These are phyloP conservation scores for Aspergillus arachidicola DNA, from an alignment of 2,329 filamentous ascomycete genomes.

Conservation along the genomic window DNA sequence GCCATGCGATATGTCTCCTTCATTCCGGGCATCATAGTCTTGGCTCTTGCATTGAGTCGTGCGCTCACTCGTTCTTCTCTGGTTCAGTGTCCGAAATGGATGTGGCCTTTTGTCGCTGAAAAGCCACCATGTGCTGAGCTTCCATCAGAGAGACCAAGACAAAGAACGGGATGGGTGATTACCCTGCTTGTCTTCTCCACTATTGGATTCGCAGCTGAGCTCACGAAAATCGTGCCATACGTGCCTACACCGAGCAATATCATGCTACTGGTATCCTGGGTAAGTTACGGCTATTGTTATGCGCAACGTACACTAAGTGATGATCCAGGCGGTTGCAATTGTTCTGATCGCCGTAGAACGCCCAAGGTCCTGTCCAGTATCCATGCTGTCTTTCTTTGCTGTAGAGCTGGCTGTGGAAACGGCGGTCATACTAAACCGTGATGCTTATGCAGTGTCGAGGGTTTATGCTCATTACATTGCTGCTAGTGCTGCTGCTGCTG, in stretches of 20 bases:
- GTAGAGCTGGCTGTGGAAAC: conserved; percentile 37
- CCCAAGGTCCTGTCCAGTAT: conserved; percentile 45
- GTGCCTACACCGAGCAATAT: conserved; percentile 18
- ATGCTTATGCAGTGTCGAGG: conserved; percentile 14
- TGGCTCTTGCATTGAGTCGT: conserved; percentile 31
- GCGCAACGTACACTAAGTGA: conserved; percentile 21
- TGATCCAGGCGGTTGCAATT: conserved; percentile 35
- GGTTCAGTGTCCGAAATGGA: conserved; percentile 52
- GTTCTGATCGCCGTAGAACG: conserved; percentile 41
- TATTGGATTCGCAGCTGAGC: conserved; percentile 38
- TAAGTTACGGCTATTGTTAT: conserved; percentile 30
- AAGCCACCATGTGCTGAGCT: conserved; percentile 30
- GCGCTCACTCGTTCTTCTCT: conserved; percentile 27
- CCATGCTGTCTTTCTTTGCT: conserved; percentile 40
- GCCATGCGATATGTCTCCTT: conserved; percentile 37
- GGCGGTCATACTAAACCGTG: conserved; percentile 32
- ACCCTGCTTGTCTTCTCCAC: conserved; percentile 43
- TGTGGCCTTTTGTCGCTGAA: conserved; percentile 55
- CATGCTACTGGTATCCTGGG: conserved; percentile 40
- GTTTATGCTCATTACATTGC: conserved; percentile 28
- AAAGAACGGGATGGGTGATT: conserved; percentile 37
- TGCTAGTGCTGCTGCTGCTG: conserved; percentile 48
- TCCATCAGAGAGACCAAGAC: conserved; percentile 34
- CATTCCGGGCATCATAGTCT: conserved; percentile 30
- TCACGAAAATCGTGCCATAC: conserved; percentile 29